Conservation (phyloP, 78 protist species). For the Dictyostelium citrinum region DNA sequence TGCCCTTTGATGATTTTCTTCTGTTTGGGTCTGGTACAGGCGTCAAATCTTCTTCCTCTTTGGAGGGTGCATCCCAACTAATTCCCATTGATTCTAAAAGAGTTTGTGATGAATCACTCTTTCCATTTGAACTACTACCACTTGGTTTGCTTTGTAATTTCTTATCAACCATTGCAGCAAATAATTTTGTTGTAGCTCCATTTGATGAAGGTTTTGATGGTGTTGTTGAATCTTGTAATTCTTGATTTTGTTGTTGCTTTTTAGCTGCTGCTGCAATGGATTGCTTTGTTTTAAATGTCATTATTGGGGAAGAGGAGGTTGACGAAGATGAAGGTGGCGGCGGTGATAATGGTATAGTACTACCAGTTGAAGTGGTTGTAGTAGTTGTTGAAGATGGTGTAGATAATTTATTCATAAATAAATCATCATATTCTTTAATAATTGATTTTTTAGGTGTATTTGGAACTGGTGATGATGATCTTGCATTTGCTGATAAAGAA, state of each 20-base stretch:
- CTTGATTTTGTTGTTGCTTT: neutral
- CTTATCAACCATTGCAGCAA: conserved; percentile 25
- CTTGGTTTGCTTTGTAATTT: neutral
- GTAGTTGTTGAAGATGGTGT: neutral
- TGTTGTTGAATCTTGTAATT: neutral
- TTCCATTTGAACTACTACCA: neutral
- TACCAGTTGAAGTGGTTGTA: neutral
- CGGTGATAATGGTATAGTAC: neutral
- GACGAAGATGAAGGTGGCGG: neutral
- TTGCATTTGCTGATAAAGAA: neutral
- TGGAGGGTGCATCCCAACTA: conserved; percentile 20
- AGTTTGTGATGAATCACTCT: conserved; percentile 3
- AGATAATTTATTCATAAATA: neutral
- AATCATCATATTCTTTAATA: conserved; percentile 23
- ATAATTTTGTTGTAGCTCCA: conserved; percentile 4
- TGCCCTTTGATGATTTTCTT: conserved; percentile 54
- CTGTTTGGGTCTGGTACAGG: conserved; percentile 65
- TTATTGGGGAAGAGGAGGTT: neutral
- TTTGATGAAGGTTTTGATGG: neutral
- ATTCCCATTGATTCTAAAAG: conserved; percentile 1
- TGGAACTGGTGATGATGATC: neutral
- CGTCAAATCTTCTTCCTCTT: neutral
- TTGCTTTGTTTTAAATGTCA: neutral
- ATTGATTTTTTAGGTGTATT: neutral
- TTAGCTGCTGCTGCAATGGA: neutral